phyloP scores from a whole-genome alignment of 2,329 filamentous ascomycete species.

The Lachnellula occidentalis region DNA sequence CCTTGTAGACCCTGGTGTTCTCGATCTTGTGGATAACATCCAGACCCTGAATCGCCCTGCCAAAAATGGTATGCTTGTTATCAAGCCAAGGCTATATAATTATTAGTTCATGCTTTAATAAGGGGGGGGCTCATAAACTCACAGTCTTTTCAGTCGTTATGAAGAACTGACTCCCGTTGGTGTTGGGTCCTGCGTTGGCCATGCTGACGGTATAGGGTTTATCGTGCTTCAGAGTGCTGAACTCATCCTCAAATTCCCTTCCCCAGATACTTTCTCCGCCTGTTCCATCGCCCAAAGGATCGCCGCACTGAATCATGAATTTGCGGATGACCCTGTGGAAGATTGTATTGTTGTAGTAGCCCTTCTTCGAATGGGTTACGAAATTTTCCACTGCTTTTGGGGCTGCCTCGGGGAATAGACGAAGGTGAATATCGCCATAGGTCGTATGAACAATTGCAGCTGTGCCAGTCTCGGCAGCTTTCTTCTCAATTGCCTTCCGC shows the following conservation, averaged over 20 bases:
- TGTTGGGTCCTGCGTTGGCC: constrained; percentile 94
- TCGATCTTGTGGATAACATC: constrained; percentile 97
- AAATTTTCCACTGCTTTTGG: constrained; percentile 98
- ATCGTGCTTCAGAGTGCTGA: constrained; percentile 85
- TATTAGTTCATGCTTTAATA: constrained; percentile 9
- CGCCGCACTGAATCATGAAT: constrained; percentile 93
- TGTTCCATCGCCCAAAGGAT: constrained; percentile 82
- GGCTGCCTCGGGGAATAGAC: constrained; percentile 86
- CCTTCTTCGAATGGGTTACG: constrained; percentile 79
- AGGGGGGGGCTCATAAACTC: constrained; percentile 33
- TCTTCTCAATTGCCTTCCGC: constrained; percentile 50
- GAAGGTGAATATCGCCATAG: constrained; percentile 88
- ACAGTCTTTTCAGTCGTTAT: constrained; percentile 96
- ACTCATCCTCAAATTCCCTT: constrained; percentile 89
- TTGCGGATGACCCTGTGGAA: constrained; percentile 97
- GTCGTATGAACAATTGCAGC: constrained; percentile 86
- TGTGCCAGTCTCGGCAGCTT: constrained; percentile 66
- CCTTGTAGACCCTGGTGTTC: constrained; percentile 76
- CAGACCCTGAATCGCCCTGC: constrained; percentile 79
- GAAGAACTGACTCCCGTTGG: constrained; percentile 96
- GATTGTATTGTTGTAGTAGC: constrained; percentile 96
- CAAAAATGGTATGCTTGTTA: constrained; percentile 94
- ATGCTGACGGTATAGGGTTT: constrained; percentile 95
- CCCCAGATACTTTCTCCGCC: constrained; percentile 92
- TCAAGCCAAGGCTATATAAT: constrained; percentile 74